These are phyloP conservation scores for Exophiala bonariae DNA, from an alignment of 2,329 filamentous ascomycete species.

Conservation along the genomic window DNA sequence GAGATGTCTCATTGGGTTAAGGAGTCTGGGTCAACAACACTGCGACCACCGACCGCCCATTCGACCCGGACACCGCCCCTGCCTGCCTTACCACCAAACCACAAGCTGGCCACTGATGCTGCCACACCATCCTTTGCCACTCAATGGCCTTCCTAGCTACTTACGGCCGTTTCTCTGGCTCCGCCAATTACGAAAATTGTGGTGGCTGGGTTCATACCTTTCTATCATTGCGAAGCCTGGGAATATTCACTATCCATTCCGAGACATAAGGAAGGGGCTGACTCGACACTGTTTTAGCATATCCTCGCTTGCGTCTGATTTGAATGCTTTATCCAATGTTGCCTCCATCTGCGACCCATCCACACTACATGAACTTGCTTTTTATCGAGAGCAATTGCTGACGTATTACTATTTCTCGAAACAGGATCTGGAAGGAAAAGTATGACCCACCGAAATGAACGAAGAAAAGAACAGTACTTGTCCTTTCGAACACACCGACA, in stretches of 20 bases:
- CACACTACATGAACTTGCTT: too few relatives aligned
- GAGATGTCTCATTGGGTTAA: slow-evolving; percentile 18
- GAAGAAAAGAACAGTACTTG: too few relatives aligned
- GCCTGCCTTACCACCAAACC: too few relatives aligned
- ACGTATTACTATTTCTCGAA: too few relatives aligned
- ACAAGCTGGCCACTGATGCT: too few relatives aligned
- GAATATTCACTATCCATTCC: slow-evolving; percentile 8
- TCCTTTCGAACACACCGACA: not conserved
- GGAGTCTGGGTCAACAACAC: too few relatives aligned
- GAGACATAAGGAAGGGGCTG: slow-evolving; percentile 4
- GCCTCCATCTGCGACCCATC: slow-evolving; percentile 10
- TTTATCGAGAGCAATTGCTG: too few relatives aligned
- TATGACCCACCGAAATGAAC: slow-evolving; percentile 56
- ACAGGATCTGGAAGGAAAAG: slow-evolving; percentile 98
- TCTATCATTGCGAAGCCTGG: not conserved
- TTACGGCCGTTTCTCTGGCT: not conserved
- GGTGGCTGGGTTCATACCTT: slow-evolving; percentile 16
- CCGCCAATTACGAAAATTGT: slow-evolving; percentile 4
- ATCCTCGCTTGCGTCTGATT: too few relatives aligned
- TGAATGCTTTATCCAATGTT: slow-evolving; percentile 14
- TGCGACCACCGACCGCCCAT: slow-evolving; percentile 22
- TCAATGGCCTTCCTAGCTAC: too few relatives aligned
- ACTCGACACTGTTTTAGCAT: too few relatives aligned
- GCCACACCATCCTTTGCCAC: too few relatives aligned
- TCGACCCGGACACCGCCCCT: slow-evolving; percentile 12